A percentile compares a stretch with the other conserved stretches of the same genome.
phyloP scores from a whole-genome alignment of 441 rosid genomes.

The Arabidopsis lyrata region DNA sequence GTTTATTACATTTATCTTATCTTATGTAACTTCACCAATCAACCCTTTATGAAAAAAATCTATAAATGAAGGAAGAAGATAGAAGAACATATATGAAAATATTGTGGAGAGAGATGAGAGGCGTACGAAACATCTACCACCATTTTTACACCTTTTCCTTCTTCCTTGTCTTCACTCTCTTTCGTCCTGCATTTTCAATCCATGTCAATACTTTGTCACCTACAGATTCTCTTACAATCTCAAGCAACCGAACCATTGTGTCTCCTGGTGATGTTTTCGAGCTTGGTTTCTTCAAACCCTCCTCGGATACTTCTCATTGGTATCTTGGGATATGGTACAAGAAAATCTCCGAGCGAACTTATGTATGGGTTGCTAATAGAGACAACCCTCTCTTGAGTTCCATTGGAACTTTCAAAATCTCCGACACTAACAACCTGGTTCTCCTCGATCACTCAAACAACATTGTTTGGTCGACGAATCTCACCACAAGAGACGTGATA shows the following conservation, averaged over 20 bases:
- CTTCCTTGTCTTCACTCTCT: constrained; percentile 43
- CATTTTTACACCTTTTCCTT: constrained; percentile 39
- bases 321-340: constrained; percentile 30
- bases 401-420: constrained; percentile 11
- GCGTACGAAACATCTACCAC: constrained; percentile 19
- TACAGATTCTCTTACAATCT: constrained; percentile 38
- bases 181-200: constrained; percentile 35
- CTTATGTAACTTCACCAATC: no score
- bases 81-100: constrained; percentile 1
- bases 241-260: constrained; percentile 48
- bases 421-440: background rate
- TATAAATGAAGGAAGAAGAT: constrained; percentile 20
- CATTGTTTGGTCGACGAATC: constrained; percentile 62
- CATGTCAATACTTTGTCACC: constrained; percentile 43
- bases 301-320: background rate
- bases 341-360: constrained; percentile 47
- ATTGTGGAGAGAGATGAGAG: constrained; percentile 36
- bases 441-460: constrained; percentile 8
- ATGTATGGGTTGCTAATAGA: constrained; percentile 55
- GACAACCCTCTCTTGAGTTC: constrained; percentile 9
- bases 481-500: constrained; percentile 37
- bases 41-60: background rate
- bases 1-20: no score
- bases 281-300: constrained; percentile 50
- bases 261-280: constrained; percentile 52